Conservation (phyloP, 2,329 filamentous ascomycete species). For the Aspergillus fijiensis region DNA sequence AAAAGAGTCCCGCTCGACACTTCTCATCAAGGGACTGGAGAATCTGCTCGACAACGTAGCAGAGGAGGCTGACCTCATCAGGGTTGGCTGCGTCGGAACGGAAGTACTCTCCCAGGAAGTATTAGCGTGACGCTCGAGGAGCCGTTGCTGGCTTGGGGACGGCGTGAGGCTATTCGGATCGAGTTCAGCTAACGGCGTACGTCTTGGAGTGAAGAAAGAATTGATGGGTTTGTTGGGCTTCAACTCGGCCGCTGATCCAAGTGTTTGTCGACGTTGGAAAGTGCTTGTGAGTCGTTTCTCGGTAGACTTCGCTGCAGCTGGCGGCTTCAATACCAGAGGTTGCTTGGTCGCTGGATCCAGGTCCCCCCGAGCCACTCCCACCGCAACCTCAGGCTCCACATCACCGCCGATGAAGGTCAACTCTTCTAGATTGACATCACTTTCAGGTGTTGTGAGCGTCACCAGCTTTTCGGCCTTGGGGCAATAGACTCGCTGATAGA, state of each 20-base stretch:
- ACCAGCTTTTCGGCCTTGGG: slow-evolving; percentile 69
- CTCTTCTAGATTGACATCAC: slow-evolving; percentile 63
- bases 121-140: slow-evolving; percentile 55
- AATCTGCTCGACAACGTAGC: slow-evolving; percentile 38
- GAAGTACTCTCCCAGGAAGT: slow-evolving; percentile 57
- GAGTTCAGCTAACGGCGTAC: slow-evolving; percentile 64
- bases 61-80: slow-evolving; percentile 36
- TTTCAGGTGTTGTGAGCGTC: slow-evolving; percentile 67
- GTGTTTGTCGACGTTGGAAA: slow-evolving; percentile 41
- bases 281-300: slow-evolving; percentile 35
- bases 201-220: slow-evolving; percentile 64
- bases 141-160: slow-evolving; percentile 61
- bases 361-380: slow-evolving; percentile 74
- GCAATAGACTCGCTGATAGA: slow-evolving; percentile 94
- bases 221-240: slow-evolving; percentile 64
- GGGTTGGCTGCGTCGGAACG: slow-evolving; percentile 41
- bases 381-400: slow-evolving; percentile 68
- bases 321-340: slow-evolving; percentile 48
- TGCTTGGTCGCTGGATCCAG: slow-evolving; percentile 87
- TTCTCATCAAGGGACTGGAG: slow-evolving; percentile 45
- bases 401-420: slow-evolving; percentile 79
- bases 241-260: slow-evolving; percentile 49
- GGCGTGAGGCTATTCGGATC: slow-evolving; percentile 67
- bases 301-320: slow-evolving; percentile 23
- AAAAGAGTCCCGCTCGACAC: slow-evolving; percentile 41